Evolutionary conservation across 768 basidiomycete genomes (phyloP), one percentile per base, ranked within the genome.

Genomic region (Lactifluus subvellereus): DNA sequence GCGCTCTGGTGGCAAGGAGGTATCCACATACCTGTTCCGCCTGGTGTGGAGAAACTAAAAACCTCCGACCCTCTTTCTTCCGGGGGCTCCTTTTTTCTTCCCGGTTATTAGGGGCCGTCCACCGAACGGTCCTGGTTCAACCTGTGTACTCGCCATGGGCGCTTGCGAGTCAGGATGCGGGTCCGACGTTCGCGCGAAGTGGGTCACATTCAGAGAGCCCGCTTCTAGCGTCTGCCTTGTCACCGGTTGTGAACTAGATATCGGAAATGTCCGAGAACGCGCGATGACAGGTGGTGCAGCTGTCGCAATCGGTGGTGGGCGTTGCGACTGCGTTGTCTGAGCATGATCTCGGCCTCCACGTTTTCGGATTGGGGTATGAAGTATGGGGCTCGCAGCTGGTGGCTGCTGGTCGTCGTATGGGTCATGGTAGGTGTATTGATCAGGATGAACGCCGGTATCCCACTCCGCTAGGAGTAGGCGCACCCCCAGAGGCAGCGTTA

Each of bases 51-150:
- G 18, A 6, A 11, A 18, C 7, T 37, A 92, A 71, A 93, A 92
- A 8, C 91, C 91, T 10, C 87, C 88, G 47, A 90, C 49, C 27
- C 89, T 78, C 74, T 87, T 91, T 77, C 86, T 89, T 22, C 66
- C 58, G 3, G 9, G 3, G 1, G 14, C 71, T 32, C 73, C 60
- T 71, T 84, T 87, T 75, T 85, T 86, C 74, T 82, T 88, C 6
- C 66, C 70, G 20, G 8, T 27, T 14, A 68, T 67, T 16, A 35
- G 22, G 18, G 22, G 79, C 45, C 87, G 79, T 27, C 87, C 88
- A 38, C 89, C 90, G 73, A 84, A 84, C 0, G 79, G 82, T 2
- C 91, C 90, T 4, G 89, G 82, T 10, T 89, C 71, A 7, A 86
- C 73, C 70, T 93, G 90, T 2, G 90, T 92, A 66, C 82, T 90